Evolutionary conservation across 2,329 filamentous ascomycete species (phyloP), one percentile per base, ranked within the genome.

Genomic region (Graphium sp.): DNA sequence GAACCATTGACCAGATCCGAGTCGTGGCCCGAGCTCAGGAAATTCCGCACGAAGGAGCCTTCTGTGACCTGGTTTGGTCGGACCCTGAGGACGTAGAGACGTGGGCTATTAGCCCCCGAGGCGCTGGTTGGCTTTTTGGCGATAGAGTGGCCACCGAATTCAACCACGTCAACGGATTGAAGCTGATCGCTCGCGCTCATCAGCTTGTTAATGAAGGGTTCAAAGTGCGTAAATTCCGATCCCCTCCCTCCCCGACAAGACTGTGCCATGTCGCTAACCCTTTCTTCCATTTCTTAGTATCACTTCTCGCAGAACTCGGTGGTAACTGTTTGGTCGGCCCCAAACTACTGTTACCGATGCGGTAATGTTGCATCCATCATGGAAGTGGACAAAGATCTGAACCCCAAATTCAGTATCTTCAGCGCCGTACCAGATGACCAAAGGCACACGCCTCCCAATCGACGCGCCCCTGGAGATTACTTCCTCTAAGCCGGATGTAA

Each of bases 181-280:
- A 79, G 37, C 80, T 95, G 44, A 98, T 98, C 45, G 69, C 94
- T 17, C 78, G 89, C 28, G 89, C 89, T n/a, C 89, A 98, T 53
- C 89, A 98, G 55, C 66, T 98, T 3, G 94, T 93, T 41, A 92
- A 98, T 44, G 89, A 98, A 55, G 89, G 89, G 4, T 98, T 92
- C 55, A 93, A 98, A 64, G 81, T 93, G 44, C 36, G 51, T 39
- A 5, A n/a, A n/a, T n/a, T n/a, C n/a, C n/a, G n/a, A n/a, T n/a
- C n/a, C n/a, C n/a, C n/a, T 7, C 5, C 22, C 57, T 78, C 16
- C 77, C 76, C 41, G 74, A 78, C 35, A 69, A 77, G 47, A 78
- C 21, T 74, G 66, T 41, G 6, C 22, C n/a, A 11, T 2, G 1
- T 10, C 5, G 5, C 15, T n/a, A 6, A n/a, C n/a, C n/a, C n/a